A percentile compares a stretch with the other conserved stretches of the same genome.
These are phyloP conservation scores for Chaetomium sp. DNA, from an alignment of 2,329 filamentous ascomycete species.

Conservation along the genomic window DNA sequence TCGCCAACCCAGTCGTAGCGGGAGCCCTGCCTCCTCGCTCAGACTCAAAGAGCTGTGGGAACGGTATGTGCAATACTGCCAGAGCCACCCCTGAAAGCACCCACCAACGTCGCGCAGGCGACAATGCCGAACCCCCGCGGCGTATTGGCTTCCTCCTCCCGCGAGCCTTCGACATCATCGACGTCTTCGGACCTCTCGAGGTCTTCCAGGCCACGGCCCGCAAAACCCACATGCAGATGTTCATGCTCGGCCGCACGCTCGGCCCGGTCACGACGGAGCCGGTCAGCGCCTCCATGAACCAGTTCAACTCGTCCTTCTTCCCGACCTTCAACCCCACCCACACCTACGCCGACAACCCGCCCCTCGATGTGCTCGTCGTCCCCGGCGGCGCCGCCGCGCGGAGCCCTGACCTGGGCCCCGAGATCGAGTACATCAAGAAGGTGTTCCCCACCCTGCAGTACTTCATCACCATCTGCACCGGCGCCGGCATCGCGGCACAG, in stretches of 20 bases:
- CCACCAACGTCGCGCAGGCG: slow-evolving; percentile 5
- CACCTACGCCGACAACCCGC: slow-evolving; percentile 56
- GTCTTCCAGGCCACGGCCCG: slow-evolving; percentile 47
- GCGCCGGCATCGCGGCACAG: slow-evolving; percentile 58
- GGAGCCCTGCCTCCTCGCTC: not conserved
- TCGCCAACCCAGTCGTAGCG: slow-evolving; percentile 1
- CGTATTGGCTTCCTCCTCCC: slow-evolving; percentile 48
- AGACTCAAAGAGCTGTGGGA: slow-evolving; percentile 1
- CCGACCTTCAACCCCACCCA: slow-evolving; percentile 46
- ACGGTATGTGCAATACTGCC: not conserved
- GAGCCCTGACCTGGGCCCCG: slow-evolving; percentile 39
- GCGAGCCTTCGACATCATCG: slow-evolving; percentile 49
- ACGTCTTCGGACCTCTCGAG: slow-evolving; percentile 52
- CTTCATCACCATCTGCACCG: slow-evolving; percentile 68
- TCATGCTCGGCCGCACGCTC: slow-evolving; percentile 46
- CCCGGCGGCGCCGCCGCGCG: slow-evolving; percentile 62
- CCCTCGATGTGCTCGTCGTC: slow-evolving; percentile 66
- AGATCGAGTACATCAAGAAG: slow-evolving; percentile 50
- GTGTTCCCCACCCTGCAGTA: slow-evolving; percentile 54
- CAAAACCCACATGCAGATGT: slow-evolving; percentile 44
- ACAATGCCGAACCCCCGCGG: slow-evolving; percentile 17
- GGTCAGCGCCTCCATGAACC: slow-evolving; percentile 37
- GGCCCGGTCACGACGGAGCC: slow-evolving; percentile 46
- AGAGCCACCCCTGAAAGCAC: not conserved
- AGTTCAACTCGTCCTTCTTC: slow-evolving; percentile 42